phyloP scores from a whole-genome alignment of 192 early-diverging fungal genomes.

The Geranomyces michiganensis region DNA sequence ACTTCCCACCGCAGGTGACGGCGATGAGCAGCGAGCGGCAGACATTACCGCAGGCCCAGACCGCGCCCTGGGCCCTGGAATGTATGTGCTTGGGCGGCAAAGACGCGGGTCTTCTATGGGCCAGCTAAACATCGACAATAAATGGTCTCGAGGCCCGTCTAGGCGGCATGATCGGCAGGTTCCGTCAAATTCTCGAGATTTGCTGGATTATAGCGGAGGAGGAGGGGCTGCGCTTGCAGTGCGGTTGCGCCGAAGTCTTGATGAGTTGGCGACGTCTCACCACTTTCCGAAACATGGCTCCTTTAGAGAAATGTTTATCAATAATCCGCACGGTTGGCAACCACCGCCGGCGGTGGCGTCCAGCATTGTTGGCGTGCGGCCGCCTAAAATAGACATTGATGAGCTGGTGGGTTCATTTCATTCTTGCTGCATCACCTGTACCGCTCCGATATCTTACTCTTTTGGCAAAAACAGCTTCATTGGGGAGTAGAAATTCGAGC shows the following conservation, averaged over 20 bases:
- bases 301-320: background rate
- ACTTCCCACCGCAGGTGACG: background rate
- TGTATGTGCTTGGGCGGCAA: background rate
- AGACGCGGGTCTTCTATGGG: background rate
- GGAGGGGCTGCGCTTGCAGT: background rate
- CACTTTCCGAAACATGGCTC: background rate
- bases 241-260: slow-evolving; percentile 1
- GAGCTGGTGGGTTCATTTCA: slow-evolving; percentile 6
- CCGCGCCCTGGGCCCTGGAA: background rate
- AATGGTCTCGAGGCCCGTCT: too few relatives aligned
- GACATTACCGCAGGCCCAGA: too few relatives aligned
- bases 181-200: background rate
- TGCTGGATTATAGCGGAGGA: background rate
- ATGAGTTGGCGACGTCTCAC: slow-evolving; percentile 3
- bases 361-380: slow-evolving; percentile 22
- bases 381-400: slow-evolving; percentile 25
- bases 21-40: background rate
- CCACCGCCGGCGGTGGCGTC: background rate
- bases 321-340: background rate
- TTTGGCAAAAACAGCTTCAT: slow-evolving; percentile 1
- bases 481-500: slow-evolving; percentile 13
- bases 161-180: background rate
- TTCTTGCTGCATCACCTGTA: background rate
- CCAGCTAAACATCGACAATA: background rate
- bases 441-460: background rate